Conservation (phyloP, 139 green algal species). For the Chlorella ohadii region DNA sequence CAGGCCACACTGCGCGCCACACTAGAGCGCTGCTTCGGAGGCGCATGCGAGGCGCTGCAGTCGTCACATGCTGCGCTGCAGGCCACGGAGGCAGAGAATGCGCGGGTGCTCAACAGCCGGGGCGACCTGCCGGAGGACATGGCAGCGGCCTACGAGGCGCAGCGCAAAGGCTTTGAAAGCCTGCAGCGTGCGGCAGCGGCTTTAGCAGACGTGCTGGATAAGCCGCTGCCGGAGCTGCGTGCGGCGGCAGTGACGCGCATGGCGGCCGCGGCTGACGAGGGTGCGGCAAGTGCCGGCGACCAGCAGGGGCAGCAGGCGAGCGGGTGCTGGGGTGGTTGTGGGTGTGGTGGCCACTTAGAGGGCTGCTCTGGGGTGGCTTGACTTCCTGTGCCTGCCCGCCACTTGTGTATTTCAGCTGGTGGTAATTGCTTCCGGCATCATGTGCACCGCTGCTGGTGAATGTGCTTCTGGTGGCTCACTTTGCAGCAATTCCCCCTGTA, state of each 20-base stretch:
- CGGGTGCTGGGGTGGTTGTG: not conserved
- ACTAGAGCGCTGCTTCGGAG: conserved; percentile 55
- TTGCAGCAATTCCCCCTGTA: not conserved
- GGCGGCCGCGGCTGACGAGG: not conserved
- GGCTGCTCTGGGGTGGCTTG: not conserved
- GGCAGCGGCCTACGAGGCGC: conserved; percentile 73
- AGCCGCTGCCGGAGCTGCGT: conserved; percentile 66
- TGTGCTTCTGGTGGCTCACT: too few relatives aligned
- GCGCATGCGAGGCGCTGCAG: conserved; percentile 55
- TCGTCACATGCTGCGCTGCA: conserved; percentile 67
- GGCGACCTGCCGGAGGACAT: conserved; percentile 87
- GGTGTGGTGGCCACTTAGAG: not conserved
- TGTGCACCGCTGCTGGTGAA: too few relatives aligned
- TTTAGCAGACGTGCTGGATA: conserved; percentile 77
- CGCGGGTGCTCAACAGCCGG: conserved; percentile 38
- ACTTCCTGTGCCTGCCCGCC: not conserved
- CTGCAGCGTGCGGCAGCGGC: conserved; percentile 62
- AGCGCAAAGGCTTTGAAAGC: conserved; percentile 70
- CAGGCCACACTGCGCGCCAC: conserved; percentile 8
- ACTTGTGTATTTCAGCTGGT: too few relatives aligned
- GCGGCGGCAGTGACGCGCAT: conserved; percentile 64
- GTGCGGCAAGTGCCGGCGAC: not conserved
- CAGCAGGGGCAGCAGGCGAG: not conserved
- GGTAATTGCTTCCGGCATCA: too few relatives aligned
- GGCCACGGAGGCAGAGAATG: conserved; percentile 53